Evolutionary conservation across 306 rosid species (phyloP), one percentile per base, ranked within the genome.

Genomic region (Alnus rubra): DNA sequence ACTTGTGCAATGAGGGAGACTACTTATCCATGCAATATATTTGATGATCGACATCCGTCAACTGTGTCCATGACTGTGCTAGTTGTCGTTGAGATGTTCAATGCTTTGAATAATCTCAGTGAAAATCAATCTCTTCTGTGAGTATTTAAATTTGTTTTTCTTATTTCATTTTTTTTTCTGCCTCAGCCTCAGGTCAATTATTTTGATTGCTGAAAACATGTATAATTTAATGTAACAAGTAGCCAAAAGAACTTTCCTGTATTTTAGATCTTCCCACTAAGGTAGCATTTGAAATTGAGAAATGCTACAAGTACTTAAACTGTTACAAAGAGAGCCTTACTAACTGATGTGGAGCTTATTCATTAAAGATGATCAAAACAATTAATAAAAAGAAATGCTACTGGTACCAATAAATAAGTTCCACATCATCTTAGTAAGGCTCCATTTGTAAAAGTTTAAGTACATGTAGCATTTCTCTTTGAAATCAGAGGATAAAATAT

Each of bases 11-110:
- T 84, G 2, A 90, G 98, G 92, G 96, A 90, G 83, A 95, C 98
- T 67, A 77, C 90, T 71, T 95, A 90, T 82, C 90, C 98, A n/a
- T 95, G 98, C 87, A 91, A 92, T 83, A 82, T 95, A 84, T 95
- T 95, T 84, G 92, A 90, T 79, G 98, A 95, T 81, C 89, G 92
- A 78, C 98, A 91, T 84, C 98, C 98, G 63, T 95, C 98, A 6
- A 95, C 98, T 74, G 95, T 95, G 81, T 82, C 98, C 64, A 95
- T 95, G 98, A 95, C 98, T 55, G 98, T 95, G 83, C 98, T 95
- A 63, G 98, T 95, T 7, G 98, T 95, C 52, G 98, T 95, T 76
- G 98, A 95, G 85, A 95, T 95, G 98, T 95, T 95, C 85, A 95
- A 95, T 77, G 98, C 98, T 84, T 88, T 95, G 90, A 95, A 95